Conservation (phyloP, 2,329 filamentous ascomycete genomes). For the Neurospora sp. region DNA sequence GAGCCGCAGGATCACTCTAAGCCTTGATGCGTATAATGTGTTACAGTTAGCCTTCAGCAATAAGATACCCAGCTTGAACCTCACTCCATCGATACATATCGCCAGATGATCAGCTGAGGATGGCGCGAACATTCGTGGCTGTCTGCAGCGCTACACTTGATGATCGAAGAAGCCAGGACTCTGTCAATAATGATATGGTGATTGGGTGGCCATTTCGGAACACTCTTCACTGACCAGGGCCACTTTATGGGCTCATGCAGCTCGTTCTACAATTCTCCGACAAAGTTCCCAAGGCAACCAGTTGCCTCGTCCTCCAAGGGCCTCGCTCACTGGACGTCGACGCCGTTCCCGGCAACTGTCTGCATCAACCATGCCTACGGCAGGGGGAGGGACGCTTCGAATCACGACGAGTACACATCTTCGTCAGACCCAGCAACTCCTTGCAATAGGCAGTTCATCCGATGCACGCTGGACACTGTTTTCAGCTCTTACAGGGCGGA, state of each 20-base stretch:
- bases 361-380: background rate
- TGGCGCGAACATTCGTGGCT: background rate
- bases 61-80: background rate
- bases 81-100: background rate
- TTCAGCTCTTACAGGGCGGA: background rate
- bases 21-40: background rate
- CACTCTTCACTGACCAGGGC: background rate
- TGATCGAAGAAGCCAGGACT: background rate
- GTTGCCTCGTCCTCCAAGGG: background rate
- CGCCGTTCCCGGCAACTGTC: background rate
- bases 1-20: background rate
- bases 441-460: background rate
- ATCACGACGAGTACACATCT: background rate
- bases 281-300: background rate
- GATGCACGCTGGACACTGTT: background rate
- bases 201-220: background rate
- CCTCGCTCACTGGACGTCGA: background rate
- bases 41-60: background rate
- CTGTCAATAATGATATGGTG: background rate
- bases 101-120: background rate
- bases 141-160: background rate
- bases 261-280: background rate
- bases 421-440: background rate
- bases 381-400: background rate
- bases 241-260: background rate